Percentiles rank a stretch among this genome's conserved stretches.
phyloP scores from a whole-genome alignment of 1,284 basidiomycete genomes.

The Termitomyces sp. region DNA sequence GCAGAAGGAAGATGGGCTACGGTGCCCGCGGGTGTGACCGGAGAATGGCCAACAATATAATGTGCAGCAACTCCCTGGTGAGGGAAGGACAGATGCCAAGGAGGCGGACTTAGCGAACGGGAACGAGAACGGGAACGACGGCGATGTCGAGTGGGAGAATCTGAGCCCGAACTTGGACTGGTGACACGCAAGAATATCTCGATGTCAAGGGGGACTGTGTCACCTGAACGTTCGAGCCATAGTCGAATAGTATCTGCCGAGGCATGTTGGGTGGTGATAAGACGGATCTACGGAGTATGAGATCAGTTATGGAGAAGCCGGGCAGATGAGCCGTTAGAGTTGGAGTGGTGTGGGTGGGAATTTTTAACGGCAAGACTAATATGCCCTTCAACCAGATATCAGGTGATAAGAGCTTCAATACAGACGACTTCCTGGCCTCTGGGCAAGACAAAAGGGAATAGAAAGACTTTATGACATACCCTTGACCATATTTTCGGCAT shows the following conservation, averaged over 20 bases:
- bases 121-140: conserved; percentile 25
- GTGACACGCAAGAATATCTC: conserved; percentile 65
- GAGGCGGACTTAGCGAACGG: conserved; percentile 25
- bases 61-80: conserved; percentile 29
- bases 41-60: conserved; percentile 36
- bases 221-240: conserved; percentile 74
- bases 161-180: conserved; percentile 17
- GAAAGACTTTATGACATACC: conserved; percentile 36
- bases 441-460: neutral
- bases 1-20: conserved; percentile 31
- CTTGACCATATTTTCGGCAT: conserved; percentile 72
- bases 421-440: neutral
- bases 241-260: conserved; percentile 73
- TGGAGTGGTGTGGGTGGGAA: neutral
- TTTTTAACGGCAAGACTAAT: neutral
- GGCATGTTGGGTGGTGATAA: conserved; percentile 60
- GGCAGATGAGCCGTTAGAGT: neutral
- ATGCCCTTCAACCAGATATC: neutral
- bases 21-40: conserved; percentile 18
- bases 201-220: conserved; percentile 63
- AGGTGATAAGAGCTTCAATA: neutral
- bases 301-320: conserved; percentile 8
- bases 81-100: conserved; percentile 30
- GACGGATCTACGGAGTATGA: conserved; percentile 48
- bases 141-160: conserved; percentile 24